Evolutionary conservation across 495 filamentous ascomycete species (phyloP).

Genomic region (Antarctomyces pellizariae): DNA sequence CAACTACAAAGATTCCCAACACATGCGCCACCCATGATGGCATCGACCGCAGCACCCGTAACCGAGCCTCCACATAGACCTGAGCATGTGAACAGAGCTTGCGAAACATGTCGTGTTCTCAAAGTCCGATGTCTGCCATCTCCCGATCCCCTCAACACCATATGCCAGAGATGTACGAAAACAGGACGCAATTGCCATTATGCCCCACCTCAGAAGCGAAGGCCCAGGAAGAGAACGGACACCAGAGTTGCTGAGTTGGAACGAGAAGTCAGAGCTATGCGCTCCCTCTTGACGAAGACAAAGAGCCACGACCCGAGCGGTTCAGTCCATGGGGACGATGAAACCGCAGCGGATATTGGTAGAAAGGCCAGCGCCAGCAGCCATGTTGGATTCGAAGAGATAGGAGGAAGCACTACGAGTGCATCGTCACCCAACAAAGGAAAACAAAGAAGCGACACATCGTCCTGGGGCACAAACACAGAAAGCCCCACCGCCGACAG

Average conservation of each 20-base stretch:
- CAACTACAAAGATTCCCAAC: too few relatives aligned
- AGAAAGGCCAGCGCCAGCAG: background rate
- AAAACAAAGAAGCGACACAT: too few relatives aligned
- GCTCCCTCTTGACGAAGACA: background rate
- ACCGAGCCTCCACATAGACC: too few relatives aligned
- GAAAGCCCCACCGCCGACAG: background rate
- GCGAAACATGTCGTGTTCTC: slow-evolving; percentile 66
- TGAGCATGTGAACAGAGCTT: slow-evolving; percentile 49
- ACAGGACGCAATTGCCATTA: slow-evolving; percentile 54
- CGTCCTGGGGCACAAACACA: background rate
- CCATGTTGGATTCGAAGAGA: background rate
- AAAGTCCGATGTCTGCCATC: slow-evolving; percentile 52
- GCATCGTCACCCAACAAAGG: background rate
- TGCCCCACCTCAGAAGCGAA: slow-evolving; percentile 49
- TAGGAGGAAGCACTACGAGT: background rate
- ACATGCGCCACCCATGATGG: too few relatives aligned
- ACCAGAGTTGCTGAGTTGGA: slow-evolving; percentile 79
- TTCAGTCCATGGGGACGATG: slow-evolving; percentile 7
- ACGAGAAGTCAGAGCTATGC: slow-evolving; percentile 12
- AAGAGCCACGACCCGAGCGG: slow-evolving; percentile 1
- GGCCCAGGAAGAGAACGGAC: slow-evolving; percentile 80
- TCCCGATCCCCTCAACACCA: slow-evolving; percentile 30
- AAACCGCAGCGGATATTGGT: slow-evolving; percentile 1
- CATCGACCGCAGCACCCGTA: too few relatives aligned
- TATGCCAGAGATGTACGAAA: slow-evolving; percentile 46